Evolutionary conservation across 1,284 basidiomycete genomes (phyloP).

Genomic region (Vanrija sp.): DNA sequence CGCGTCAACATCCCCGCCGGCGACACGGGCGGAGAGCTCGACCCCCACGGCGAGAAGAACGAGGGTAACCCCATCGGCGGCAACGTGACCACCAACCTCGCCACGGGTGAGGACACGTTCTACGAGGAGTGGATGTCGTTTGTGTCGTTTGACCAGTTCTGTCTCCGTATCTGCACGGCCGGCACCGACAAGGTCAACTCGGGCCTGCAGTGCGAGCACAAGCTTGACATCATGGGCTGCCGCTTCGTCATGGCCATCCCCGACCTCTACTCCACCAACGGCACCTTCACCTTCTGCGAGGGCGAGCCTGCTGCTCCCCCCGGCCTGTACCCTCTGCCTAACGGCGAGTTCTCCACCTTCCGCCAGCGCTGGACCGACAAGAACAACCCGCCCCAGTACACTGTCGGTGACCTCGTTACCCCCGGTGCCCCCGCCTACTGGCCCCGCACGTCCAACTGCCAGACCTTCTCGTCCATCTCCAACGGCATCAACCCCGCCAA

Average conservation of each 20-base stretch:
- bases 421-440: conserved; percentile 12
- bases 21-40: conserved; percentile 51
- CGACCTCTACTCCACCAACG: conserved; percentile 39
- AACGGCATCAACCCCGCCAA: conserved; percentile 26
- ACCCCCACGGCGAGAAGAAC: conserved; percentile 48
- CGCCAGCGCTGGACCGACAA: conserved; percentile 41
- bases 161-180: conserved; percentile 50
- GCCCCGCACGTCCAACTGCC: conserved; percentile 25
- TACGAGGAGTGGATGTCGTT: conserved; percentile 55
- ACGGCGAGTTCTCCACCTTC: conserved; percentile 47
- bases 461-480: conserved; percentile 19
- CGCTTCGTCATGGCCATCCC: conserved; percentile 49
- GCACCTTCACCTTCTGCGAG: conserved; percentile 49
- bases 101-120: conserved; percentile 51
- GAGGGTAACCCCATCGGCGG: conserved; percentile 54
- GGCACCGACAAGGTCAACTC: conserved; percentile 38
- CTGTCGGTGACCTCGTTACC: conserved; percentile 22
- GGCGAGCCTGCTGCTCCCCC: conserved; percentile 47
- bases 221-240: conserved; percentile 50
- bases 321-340: conserved; percentile 43
- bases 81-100: conserved; percentile 53
- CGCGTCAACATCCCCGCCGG: conserved; percentile 48
- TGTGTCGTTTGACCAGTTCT: conserved; percentile 49
- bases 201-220: conserved; percentile 45
- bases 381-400: conserved; percentile 16